phyloP scores from a whole-genome alignment of 768 basidiomycete genomes.

The Mycena maculata region DNA sequence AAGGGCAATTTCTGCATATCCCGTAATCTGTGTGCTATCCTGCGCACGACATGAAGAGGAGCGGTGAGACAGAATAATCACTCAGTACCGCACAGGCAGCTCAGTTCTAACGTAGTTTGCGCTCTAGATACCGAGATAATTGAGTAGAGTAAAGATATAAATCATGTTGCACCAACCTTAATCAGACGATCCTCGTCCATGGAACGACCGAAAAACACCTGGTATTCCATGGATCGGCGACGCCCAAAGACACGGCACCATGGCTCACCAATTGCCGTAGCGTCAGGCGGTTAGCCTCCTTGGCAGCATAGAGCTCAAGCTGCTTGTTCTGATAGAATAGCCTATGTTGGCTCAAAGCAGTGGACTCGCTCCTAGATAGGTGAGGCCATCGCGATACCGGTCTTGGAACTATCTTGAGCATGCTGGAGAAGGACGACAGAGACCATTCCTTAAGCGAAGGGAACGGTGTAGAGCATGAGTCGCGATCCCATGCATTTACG shows the following conservation, averaged over 20 bases:
- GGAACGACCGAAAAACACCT: slow-evolving; percentile 90
- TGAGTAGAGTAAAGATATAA: slow-evolving; percentile 2
- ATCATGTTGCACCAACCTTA: slow-evolving; percentile 60
- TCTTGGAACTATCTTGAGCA: slow-evolving; percentile 28
- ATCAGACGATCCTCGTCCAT: slow-evolving; percentile 84
- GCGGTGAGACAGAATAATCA: neutral
- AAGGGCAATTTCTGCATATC: slow-evolving; percentile 90
- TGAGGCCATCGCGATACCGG: slow-evolving; percentile 22
- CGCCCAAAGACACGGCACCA: neutral
- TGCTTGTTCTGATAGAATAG: slow-evolving; percentile 89
- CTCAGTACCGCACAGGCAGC: slow-evolving; percentile 71
- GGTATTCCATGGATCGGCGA: neutral
- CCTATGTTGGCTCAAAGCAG: slow-evolving; percentile 47
- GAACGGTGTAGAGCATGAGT: neutral
- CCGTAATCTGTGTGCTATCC: slow-evolving; percentile 84
- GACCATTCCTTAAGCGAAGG: slow-evolving; percentile 31
- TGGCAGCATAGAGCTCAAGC: slow-evolving; percentile 82
- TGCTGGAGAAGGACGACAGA: slow-evolving; percentile 16
- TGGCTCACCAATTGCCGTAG: slow-evolving; percentile 79
- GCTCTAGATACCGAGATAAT: slow-evolving; percentile 58
- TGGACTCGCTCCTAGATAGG: slow-evolving; percentile 43
- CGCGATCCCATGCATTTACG: neutral
- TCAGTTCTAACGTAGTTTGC: slow-evolving; percentile 93
- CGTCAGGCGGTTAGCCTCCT: slow-evolving; percentile 76
- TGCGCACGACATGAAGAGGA: neutral